A percentile compares a stretch with the other conserved stretches of the same genome.
These are phyloP conservation scores for Paulownia fortunei DNA, from an alignment of 257 asterid species.

Conservation along the genomic window DNA sequence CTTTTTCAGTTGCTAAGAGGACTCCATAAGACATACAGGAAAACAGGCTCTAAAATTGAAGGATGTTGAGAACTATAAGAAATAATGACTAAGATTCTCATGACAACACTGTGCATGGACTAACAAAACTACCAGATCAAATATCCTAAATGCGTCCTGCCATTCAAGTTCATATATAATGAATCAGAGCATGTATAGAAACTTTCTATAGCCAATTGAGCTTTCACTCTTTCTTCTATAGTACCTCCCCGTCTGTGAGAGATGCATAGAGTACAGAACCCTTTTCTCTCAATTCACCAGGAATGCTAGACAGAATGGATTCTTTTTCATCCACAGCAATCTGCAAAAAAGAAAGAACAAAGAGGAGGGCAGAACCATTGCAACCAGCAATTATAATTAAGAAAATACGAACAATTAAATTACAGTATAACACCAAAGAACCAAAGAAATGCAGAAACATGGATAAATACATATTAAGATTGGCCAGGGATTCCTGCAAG, in stretches of 20 bases:
- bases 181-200: slow-evolving; percentile 17
- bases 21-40: neutral
- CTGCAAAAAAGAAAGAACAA: slow-evolving; percentile 49
- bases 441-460: neutral
- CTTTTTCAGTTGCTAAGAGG: neutral
- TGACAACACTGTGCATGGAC: slow-evolving; percentile 7
- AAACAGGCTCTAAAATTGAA: neutral
- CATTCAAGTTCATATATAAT: slow-evolving; percentile 24
- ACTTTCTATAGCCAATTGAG: slow-evolving; percentile 16
- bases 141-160: slow-evolving; percentile 10
- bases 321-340: slow-evolving; percentile 81
- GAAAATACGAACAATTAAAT: neutral
- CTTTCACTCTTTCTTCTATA: slow-evolving; percentile 31
- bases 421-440: slow-evolving; percentile 10
- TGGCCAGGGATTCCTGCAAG: neutral
- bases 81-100: neutral
- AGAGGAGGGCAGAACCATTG: neutral
- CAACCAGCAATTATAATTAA: slow-evolving; percentile 6
- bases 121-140: slow-evolving; percentile 5
- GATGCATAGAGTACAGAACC: slow-evolving; percentile 83
- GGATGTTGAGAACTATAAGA: neutral
- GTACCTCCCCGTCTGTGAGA: slow-evolving; percentile 91
- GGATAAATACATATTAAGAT: slow-evolving; percentile 3
- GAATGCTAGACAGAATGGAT: slow-evolving; percentile 78
- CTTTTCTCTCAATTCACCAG: slow-evolving; percentile 68